phyloP scores from a whole-genome alignment of 2,329 filamentous ascomycete genomes.

The Aspergillus sergii region DNA sequence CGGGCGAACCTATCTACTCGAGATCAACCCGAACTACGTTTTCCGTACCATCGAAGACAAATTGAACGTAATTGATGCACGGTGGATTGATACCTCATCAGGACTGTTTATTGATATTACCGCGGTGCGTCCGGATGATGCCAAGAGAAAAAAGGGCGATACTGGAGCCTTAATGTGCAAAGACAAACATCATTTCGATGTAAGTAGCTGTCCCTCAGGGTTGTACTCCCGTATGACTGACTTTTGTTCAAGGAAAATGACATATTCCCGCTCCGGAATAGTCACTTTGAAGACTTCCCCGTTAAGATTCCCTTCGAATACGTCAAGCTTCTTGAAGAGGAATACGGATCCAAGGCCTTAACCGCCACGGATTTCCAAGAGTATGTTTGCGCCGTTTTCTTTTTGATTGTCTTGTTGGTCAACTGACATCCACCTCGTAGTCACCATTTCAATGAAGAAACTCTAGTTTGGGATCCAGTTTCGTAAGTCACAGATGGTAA shows the following conservation, averaged over 20 bases:
- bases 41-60: conserved; percentile 49
- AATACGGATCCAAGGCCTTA: conserved; percentile 56
- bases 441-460: conserved; percentile 37
- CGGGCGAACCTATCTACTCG: conserved; percentile 55
- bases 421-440: conserved; percentile 20
- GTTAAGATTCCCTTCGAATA: conserved; percentile 62
- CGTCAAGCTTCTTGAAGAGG: conserved; percentile 54
- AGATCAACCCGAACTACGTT: conserved; percentile 60
- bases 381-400: conserved; percentile 25
- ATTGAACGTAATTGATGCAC: conserved; percentile 61
- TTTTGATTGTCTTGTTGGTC: background rate
- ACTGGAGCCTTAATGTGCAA: conserved; percentile 57
- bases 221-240: conserved; percentile 6
- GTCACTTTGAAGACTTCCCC: conserved; percentile 55
- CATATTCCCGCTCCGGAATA: conserved; percentile 60
- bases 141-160: conserved; percentile 40
- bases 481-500: conserved; percentile 11
- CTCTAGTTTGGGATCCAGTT: conserved; percentile 33
- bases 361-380: conserved; percentile 49
- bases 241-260: conserved; percentile 43
- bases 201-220: conserved; percentile 23
- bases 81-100: conserved; percentile 63
- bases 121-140: conserved; percentile 53
- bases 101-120: conserved; percentile 67
- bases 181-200: conserved; percentile 57